Percentiles rank a stretch among this genome's conserved stretches.
Evolutionary conservation across 2,329 filamentous ascomycete species (phyloP).

Genomic region (Sporothrix pallida): DNA sequence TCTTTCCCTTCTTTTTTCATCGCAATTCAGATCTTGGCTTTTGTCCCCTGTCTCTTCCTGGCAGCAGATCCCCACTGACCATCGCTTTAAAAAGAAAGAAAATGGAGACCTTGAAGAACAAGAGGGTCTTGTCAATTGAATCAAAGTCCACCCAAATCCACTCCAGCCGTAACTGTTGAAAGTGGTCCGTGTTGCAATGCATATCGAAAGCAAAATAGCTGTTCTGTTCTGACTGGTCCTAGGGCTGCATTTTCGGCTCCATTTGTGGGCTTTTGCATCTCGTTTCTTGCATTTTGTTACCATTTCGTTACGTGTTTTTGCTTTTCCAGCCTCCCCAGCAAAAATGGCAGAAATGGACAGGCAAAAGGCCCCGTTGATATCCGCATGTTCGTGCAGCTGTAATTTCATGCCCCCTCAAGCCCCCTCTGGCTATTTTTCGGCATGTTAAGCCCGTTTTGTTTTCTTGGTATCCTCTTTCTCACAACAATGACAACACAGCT

Average conservation of each 20-base stretch:
- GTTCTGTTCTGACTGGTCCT: slow-evolving; percentile 25
- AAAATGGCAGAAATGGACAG: too few relatives aligned
- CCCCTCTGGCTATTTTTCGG: not conserved
- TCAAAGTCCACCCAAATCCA: not conserved
- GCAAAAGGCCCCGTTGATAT: not conserved
- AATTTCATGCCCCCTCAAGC: slow-evolving; percentile 6
- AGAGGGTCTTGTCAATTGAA: not conserved
- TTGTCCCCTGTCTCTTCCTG: slow-evolving; percentile 19
- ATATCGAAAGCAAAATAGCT: slow-evolving; percentile 5
- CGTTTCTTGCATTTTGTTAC: not conserved
- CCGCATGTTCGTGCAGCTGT: slow-evolving; percentile 12
- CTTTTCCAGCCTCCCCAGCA: not conserved
- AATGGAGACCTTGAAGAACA: not conserved
- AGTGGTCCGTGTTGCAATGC: slow-evolving; percentile 22
- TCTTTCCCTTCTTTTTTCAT: not conserved
- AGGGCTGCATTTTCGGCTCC: slow-evolving; percentile 26
- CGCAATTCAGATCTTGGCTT: slow-evolving; percentile 20
- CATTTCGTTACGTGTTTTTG: not conserved
- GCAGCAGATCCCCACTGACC: slow-evolving; percentile 23
- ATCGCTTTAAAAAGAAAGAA: slow-evolving; percentile 11
- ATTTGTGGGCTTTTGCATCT: not conserved
- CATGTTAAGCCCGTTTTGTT: not conserved
- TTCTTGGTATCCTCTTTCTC: not conserved
- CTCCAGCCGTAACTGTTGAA: slow-evolving; percentile 16
- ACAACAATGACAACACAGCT: not conserved